A percentile compares a stretch with the other conserved stretches of the same genome.
phyloP scores from a whole-genome alignment of 495 filamentous ascomycete species.

The Aspergillus carlsbadensis region DNA sequence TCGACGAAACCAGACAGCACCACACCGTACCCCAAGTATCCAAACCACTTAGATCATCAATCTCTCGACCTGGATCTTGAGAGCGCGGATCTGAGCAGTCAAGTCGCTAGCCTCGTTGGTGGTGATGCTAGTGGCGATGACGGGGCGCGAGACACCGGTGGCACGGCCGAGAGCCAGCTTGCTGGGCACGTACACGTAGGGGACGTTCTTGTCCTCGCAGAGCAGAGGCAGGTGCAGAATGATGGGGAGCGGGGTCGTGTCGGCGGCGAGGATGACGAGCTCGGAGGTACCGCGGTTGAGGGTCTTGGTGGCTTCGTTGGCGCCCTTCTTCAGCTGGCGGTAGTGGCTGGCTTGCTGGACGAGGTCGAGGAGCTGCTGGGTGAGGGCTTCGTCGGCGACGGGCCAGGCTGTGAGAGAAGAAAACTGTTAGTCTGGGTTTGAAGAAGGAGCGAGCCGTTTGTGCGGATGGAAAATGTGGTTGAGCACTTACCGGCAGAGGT shows the following conservation, averaged over 20 bases:
- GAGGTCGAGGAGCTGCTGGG: conserved; percentile 79
- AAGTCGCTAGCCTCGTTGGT: conserved; percentile 93
- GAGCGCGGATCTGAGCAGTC: conserved; percentile 72
- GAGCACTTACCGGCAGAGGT: conserved; percentile 36
- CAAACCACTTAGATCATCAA: conserved; percentile 75
- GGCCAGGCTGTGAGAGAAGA: conserved; percentile 68
- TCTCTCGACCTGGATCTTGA: conserved; percentile 96
- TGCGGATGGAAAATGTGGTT: neutral
- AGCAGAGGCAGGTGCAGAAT: conserved; percentile 89
- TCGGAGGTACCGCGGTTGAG: conserved; percentile 87
- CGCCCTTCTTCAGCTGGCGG: conserved; percentile 85
- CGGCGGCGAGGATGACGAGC: conserved; percentile 84
- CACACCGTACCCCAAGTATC: neutral
- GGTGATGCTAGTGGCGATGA: conserved; percentile 85
- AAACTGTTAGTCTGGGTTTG: conserved; percentile 15
- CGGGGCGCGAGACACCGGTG: conserved; percentile 74
- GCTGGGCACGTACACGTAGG: conserved; percentile 60
- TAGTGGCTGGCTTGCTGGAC: conserved; percentile 85
- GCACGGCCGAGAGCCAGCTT: conserved; percentile 75
- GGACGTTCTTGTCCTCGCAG: conserved; percentile 81
- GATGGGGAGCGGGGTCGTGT: conserved; percentile 83
- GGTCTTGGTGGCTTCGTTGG: conserved; percentile 74
- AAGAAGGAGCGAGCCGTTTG: neutral
- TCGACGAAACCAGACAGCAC: too few species aligned
- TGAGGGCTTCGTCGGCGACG: conserved; percentile 76